A percentile compares a stretch with the other conserved stretches of the same genome.
Conservation (phyloP, 202 grass and related monocot genomes). For the Cymbopogon flexuosus region DNA sequence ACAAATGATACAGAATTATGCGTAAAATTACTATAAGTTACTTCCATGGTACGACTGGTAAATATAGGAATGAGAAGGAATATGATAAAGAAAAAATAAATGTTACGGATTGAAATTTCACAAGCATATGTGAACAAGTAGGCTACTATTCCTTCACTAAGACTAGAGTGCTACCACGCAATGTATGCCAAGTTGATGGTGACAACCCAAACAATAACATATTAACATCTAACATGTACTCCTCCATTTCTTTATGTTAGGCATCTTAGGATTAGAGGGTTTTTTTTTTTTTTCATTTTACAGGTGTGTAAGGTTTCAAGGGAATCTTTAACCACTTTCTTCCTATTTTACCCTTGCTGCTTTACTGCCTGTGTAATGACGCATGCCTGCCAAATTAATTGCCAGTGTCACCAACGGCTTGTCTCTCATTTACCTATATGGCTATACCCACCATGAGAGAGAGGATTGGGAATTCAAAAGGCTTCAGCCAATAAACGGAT, state of each 20-base stretch:
- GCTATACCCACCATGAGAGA: background rate
- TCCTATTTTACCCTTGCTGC: background rate
- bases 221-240: background rate
- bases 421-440: background rate
- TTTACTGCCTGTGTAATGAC: background rate
- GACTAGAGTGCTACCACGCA: background rate
- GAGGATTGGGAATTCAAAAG: background rate
- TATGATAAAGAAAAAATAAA: background rate
- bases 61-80: conserved; percentile 8
- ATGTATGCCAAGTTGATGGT: background rate
- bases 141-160: background rate
- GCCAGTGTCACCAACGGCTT: background rate
- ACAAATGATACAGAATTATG: background rate
- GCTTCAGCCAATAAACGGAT: background rate
- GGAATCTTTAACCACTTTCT: background rate
- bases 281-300: background rate
- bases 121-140: background rate
- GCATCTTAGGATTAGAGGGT: background rate
- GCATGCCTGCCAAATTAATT: background rate
- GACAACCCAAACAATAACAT: background rate
- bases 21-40: background rate
- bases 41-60: background rate
- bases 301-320: background rate
- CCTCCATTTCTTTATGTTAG: background rate
- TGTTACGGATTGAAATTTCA: background rate